Evolutionary conservation across 1,139 yeast genomes (phyloP), one percentile per base, ranked within the genome.

Genomic region (Scheffersomyces quercinus): DNA sequence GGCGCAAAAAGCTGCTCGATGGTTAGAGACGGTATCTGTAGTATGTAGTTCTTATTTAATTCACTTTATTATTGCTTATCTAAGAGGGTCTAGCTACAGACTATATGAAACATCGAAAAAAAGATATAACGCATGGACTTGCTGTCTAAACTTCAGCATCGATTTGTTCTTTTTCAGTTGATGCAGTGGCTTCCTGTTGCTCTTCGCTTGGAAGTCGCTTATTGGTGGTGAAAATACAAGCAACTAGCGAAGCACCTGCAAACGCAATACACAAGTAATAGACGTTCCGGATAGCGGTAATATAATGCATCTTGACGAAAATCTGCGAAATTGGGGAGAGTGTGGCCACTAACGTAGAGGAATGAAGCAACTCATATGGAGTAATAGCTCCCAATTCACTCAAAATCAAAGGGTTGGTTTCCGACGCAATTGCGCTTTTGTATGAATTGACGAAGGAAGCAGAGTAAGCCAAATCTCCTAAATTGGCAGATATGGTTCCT

Each of bases 401-500:
- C 28, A 50, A 30, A 10, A 66, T 48, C 1, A 45, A 31, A 9
- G 52, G 44, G 35, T 56, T 46, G 3, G 60, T 49, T 10, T 58
- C 50, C 2, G 51, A 44, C 0, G 43, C 43, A 5, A 68, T 43
- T 7, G 62, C 62, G 2, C 39, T 34, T 11, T 39, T 37, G 31
- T 54, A 48, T 5, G 14, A 11, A n/a, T 31, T 31, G 10, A 31
- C 16, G 9, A 31, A 31, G 10, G 35, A 14, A 13, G 35, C 14
- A 13, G 35, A 15, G 14, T 31, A 31, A 9, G 35, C 35, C 12
- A 50, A 44, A 9, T 42, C 48, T 1, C 76, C 72, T 12, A 79
- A 46, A 10, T 68, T 60, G 14, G 72, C 66, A 20, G 80, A 79
- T 29, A 79, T 41, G 1, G 77, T 71, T 20, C 35, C 35, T 3